phyloP scores from a whole-genome alignment of 768 basidiomycete genomes.

The Hygrocybe coccinea region DNA sequence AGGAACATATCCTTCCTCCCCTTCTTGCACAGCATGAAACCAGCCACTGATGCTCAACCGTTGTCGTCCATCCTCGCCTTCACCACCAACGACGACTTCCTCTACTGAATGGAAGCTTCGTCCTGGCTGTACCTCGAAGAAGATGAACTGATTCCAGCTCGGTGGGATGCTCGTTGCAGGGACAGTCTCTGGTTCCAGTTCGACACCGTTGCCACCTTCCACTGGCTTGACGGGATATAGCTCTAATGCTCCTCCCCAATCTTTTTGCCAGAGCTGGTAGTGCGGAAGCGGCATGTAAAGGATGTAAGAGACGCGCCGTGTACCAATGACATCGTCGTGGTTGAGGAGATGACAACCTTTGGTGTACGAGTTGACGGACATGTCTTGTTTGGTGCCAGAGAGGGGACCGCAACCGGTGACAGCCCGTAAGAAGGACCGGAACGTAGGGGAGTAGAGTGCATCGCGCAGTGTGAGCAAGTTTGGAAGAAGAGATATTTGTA shows the following conservation, averaged over 20 bases:
- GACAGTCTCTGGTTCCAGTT: constrained; percentile 58
- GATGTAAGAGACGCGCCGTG: constrained; percentile 92
- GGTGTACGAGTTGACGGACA: constrained; percentile 89
- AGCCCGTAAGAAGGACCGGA: constrained; percentile 75
- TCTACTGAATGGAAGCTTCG: constrained; percentile 95
- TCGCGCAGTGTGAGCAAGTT: constrained; percentile 78
- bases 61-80: constrained; percentile 81
- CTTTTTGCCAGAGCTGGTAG: constrained; percentile 72
- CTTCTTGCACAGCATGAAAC: constrained; percentile 91
- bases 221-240: constrained; percentile 72
- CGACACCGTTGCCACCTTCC: constrained; percentile 41
- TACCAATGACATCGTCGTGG: constrained; percentile 97
- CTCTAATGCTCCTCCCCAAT: constrained; percentile 93
- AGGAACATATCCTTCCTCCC: constrained; percentile 78
- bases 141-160: constrained; percentile 85
- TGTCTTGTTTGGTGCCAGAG: constrained; percentile 89
- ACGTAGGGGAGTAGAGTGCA: constrained; percentile 81
- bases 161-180: constrained; percentile 70
- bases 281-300: constrained; percentile 87
- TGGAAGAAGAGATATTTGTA: constrained; percentile 75
- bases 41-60: constrained; percentile 49
- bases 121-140: constrained; percentile 92
- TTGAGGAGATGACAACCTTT: constrained; percentile 91
- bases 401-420: constrained; percentile 93
- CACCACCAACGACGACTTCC: constrained; percentile 85